phyloP scores from a whole-genome alignment of 1,284 basidiomycete species.

The Marasmius oreades region DNA sequence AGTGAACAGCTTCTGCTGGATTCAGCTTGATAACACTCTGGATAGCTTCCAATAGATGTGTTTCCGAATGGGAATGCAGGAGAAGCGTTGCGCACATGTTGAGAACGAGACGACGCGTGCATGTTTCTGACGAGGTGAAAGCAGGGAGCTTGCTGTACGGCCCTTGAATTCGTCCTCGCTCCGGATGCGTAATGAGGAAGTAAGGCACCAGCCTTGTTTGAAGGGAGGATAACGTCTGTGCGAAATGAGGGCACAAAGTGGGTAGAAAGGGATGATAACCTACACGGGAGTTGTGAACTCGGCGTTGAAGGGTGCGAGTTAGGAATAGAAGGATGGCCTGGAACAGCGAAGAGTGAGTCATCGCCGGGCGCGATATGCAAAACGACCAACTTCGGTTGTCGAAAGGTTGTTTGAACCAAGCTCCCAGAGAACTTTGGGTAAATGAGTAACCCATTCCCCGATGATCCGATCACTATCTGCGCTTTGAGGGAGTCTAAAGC shows the following conservation, averaged over 20 bases:
- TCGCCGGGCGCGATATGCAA: not conserved
- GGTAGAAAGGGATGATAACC: constrained; percentile 2
- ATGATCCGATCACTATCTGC: constrained; percentile 29
- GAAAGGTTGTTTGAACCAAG: constrained; percentile 54
- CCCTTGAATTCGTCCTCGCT: constrained; percentile 64
- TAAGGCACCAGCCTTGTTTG: constrained; percentile 67
- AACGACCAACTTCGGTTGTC: constrained; percentile 50
- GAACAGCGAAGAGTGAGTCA: constrained; percentile 1
- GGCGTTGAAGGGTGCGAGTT: constrained; percentile 60
- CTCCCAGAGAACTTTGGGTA: constrained; percentile 85
- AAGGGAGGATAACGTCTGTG: constrained; percentile 42
- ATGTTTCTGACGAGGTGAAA: not conserved
- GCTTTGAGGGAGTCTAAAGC: constrained; percentile 38
- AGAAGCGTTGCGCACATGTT: constrained; percentile 39
- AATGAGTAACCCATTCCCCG: constrained; percentile 61
- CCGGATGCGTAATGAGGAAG: constrained; percentile 71
- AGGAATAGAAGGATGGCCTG: constrained; percentile 63
- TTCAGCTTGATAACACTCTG: not conserved
- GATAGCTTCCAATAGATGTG: not conserved
- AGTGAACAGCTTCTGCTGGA: not conserved
- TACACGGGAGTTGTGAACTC: constrained; percentile 26
- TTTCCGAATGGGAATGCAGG: constrained; percentile 7
- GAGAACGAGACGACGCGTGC: constrained; percentile 34
- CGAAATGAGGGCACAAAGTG: constrained; percentile 16
- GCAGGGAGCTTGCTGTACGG: constrained; percentile 67